A percentile compares a stretch with the other conserved stretches of the same genome.
Conservation (phyloP, 2,329 filamentous ascomycete genomes). For the Cordyceps cicadae region DNA sequence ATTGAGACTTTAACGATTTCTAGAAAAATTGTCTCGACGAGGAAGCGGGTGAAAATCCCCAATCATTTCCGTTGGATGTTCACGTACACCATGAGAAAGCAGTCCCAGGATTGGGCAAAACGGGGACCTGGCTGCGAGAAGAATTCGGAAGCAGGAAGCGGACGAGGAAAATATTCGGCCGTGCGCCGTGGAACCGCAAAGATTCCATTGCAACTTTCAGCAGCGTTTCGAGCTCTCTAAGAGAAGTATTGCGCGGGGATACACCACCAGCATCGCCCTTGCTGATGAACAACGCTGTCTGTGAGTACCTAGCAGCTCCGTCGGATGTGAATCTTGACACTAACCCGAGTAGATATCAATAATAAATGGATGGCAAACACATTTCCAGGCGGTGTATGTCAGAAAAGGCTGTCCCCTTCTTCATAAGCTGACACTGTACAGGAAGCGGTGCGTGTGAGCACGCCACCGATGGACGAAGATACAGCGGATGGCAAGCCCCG, state of each 20-base stretch:
- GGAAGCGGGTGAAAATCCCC: neutral
- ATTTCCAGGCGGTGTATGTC: conserved; percentile 28
- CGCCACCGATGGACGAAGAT: conserved; percentile 35
- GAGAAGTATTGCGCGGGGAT: conserved; percentile 29
- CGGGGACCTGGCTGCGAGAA: conserved; percentile 24
- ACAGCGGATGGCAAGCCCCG: conserved; percentile 29
- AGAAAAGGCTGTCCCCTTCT: too few species aligned
- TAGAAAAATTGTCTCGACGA: neutral
- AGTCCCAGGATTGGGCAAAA: conserved; percentile 9
- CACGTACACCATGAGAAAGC: neutral
- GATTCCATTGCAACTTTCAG: conserved; percentile 28
- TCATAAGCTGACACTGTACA: conserved; percentile 19
- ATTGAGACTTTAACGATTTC: neutral
- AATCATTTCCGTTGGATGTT: neutral
- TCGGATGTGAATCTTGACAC: neutral
- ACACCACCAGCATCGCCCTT: conserved; percentile 26
- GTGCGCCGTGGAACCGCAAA: conserved; percentile 33
- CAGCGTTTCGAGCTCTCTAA: conserved; percentile 34
- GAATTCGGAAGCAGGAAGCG: conserved; percentile 21
- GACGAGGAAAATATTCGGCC: conserved; percentile 32
- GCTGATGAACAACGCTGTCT: conserved; percentile 12
- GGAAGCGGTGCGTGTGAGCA: conserved; percentile 42
- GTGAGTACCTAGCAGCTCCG: neutral
- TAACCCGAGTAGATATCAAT: conserved; percentile 14
- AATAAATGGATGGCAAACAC: conserved; percentile 10